These are phyloP conservation scores for Gossypium schwendimanii DNA, from an alignment of 441 rosid species.

Conservation along the genomic window DNA sequence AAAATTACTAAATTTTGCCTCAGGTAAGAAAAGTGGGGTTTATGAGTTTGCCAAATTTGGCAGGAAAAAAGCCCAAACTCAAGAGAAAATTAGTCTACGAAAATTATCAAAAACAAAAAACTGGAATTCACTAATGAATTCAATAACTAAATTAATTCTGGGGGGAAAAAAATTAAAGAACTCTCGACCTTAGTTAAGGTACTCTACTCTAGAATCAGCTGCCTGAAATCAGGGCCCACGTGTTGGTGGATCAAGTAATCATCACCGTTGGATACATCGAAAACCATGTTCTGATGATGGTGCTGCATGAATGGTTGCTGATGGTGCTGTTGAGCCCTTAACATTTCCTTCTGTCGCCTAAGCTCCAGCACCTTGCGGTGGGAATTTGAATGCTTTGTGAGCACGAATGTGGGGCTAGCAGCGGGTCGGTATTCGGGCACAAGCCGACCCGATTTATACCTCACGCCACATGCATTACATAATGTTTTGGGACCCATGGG, in stretches of 20 bases:
- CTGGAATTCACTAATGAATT: slow-evolving; percentile 26
- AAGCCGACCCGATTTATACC: slow-evolving; percentile 78
- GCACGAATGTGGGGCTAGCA: slow-evolving; percentile 74
- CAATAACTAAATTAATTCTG: slow-evolving; percentile 14
- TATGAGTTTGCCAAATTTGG: neutral
- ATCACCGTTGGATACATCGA: slow-evolving; percentile 55
- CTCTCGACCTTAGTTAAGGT: slow-evolving; percentile 6
- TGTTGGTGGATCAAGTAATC: slow-evolving; percentile 64
- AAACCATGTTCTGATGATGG: slow-evolving; percentile 44
- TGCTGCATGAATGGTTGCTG: slow-evolving; percentile 43
- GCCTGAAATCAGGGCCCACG: slow-evolving; percentile 63
- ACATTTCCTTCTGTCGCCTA: slow-evolving; percentile 70
- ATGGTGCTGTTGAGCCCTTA: slow-evolving; percentile 36
- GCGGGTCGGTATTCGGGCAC: slow-evolving; percentile 93
- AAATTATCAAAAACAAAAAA: slow-evolving; percentile 15
- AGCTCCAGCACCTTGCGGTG: slow-evolving; percentile 88
- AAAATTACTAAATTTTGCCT: neutral
- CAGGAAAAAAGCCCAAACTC: neutral
- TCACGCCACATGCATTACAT: slow-evolving; percentile 84
- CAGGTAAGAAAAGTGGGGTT: slow-evolving; percentile 21
- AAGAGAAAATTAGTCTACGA: neutral
- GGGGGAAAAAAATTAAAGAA: neutral
- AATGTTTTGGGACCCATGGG: slow-evolving; percentile 91
- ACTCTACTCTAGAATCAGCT: slow-evolving; percentile 33
- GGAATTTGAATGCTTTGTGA: slow-evolving; percentile 78